phyloP scores from a whole-genome alignment of 441 rosid species.

The Populus trichocarpa region DNA sequence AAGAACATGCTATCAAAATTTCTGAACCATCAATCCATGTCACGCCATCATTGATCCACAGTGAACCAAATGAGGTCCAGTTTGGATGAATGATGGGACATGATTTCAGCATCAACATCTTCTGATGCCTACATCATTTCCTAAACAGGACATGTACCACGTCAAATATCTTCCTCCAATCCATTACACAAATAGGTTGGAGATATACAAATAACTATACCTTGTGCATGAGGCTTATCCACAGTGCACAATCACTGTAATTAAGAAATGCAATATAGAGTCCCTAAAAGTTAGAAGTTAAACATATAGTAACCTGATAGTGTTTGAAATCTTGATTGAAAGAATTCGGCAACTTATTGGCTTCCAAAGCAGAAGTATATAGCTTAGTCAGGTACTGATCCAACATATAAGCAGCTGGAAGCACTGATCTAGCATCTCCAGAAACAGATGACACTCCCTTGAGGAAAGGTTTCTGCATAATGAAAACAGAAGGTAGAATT shows the following conservation, averaged over 20 bases:
- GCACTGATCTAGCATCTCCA: slow-evolving; percentile 76
- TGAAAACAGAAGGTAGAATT: slow-evolving; percentile 19
- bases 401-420: slow-evolving; percentile 77
- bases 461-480: slow-evolving; percentile 74
- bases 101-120: background rate
- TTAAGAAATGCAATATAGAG: background rate
- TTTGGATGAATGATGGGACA: background rate
- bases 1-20: background rate
- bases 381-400: slow-evolving; percentile 65
- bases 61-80: background rate
- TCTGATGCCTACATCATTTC: background rate
- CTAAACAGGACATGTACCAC: background rate
- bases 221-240: background rate
- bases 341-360: slow-evolving; percentile 34
- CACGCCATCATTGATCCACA: background rate
- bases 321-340: slow-evolving; percentile 47
- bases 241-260: background rate
- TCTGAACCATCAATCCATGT: background rate
- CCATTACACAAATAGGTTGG: background rate
- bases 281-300: background rate
- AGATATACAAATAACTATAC: background rate
- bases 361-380: slow-evolving; percentile 45
- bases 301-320: slow-evolving; percentile 55
- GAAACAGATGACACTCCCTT: slow-evolving; percentile 69
- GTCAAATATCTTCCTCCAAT: background rate